These are phyloP conservation scores for Avena atlantica DNA, from an alignment of 176 grass and related monocot species.

Conservation along the genomic window DNA sequence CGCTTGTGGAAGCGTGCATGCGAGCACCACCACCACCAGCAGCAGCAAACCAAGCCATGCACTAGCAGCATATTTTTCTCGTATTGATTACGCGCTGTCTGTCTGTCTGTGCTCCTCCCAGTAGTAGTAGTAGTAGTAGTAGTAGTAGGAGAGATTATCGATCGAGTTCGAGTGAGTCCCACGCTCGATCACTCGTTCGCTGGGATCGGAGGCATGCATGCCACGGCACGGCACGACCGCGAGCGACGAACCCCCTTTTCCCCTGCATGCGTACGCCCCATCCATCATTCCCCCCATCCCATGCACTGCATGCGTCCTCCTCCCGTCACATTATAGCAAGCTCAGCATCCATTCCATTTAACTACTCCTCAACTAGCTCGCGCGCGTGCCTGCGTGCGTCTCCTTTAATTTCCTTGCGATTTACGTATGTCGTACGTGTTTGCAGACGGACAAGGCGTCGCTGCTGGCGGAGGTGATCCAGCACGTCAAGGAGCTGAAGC, in stretches of 20 bases:
- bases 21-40: conserved; percentile 56
- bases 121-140: neutral
- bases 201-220: conserved; percentile 39
- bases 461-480: conserved; percentile 97
- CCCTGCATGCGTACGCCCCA: conserved; percentile 52
- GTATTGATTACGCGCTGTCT: conserved; percentile 43
- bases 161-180: conserved; percentile 40
- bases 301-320: conserved; percentile 28
- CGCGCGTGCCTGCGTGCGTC: neutral
- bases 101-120: conserved; percentile 34
- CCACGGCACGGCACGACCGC: conserved; percentile 45
- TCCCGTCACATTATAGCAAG: conserved; percentile 29
- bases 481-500: conserved; percentile 96
- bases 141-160: neutral
- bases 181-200: conserved; percentile 43
- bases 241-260: conserved; percentile 13
- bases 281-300: conserved; percentile 54
- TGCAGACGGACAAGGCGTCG: conserved; percentile 96
- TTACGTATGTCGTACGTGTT: conserved; percentile 1
- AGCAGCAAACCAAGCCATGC: conserved; percentile 13
- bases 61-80: conserved; percentile 37
- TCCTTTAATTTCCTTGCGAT: conserved; percentile 28
- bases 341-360: neutral
- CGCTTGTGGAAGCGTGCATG: conserved; percentile 68
- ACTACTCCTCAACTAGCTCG: conserved; percentile 22